Base-by-base conservation (phyloP, 192 early-diverging fungal species). In the Backusella luteola region DNA sequence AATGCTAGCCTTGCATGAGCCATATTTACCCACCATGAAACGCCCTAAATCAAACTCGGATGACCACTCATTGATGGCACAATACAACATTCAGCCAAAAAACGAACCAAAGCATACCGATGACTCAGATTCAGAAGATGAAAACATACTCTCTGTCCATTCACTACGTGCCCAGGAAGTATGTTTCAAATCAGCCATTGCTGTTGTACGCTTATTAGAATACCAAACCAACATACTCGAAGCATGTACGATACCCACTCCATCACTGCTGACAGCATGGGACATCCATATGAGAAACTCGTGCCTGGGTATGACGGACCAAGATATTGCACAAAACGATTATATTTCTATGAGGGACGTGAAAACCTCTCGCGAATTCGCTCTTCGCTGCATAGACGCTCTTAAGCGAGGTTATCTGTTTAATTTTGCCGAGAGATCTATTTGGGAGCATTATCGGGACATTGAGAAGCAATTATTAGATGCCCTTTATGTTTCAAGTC, bases 391-490 rank as follows among this genome's bases (percentile, higher is more conserved):
- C 34, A 63, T 79, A 11, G 23, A 67, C 9, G 66, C 75, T 19
- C 19, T 79, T 39, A 35, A 46, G 36, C 66, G 46, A 63, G 77
- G 77, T 0, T 74, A 70, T 35, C 26, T 79, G 4, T 79, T 72
- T 35, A 74, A 79, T 21, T 53, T 67, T 23, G 66, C 77, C 0
- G 77, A 79, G 52, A 49, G 68, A 2, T 39, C 68, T 2, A 38
- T 79, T 39, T 79, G 73, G 72, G 52, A 74, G 12, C 53, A 79
- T 35, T 79, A 79, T 74, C 34, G 63, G 38, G 19, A 42, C 12
- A 79, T 79, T 36, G 77, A 78, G 29, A 39, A 73, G 23, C 63
- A 78, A 39, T 41, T 78, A 14, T 17, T 74, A 29, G 23, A 63
- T 29, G 56, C 56, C 4, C 56, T 59, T 59, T 59, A 59, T 59